These are phyloP conservation scores for Suillus placidus DNA, from an alignment of 768 basidiomycete species.

Conservation along the genomic window DNA sequence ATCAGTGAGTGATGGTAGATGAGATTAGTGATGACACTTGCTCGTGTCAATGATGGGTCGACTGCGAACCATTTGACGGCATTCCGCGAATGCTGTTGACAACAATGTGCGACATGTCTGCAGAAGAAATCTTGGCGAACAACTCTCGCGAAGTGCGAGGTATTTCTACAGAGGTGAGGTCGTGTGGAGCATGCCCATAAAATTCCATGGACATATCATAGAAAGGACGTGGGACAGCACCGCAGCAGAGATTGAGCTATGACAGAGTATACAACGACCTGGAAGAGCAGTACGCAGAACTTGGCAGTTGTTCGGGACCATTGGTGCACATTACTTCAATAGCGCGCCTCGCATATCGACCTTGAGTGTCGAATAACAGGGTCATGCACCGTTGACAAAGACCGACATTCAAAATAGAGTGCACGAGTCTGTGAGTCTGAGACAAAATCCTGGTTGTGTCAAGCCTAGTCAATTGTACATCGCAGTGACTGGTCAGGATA, in stretches of 20 bases:
- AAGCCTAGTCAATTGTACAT: too few relatives aligned
- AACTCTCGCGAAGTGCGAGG: constrained; percentile 51
- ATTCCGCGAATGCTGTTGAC: constrained; percentile 64
- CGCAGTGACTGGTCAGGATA: too few relatives aligned
- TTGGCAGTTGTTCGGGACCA: too few relatives aligned
- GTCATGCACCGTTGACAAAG: not conserved
- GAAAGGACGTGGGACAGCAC: constrained; percentile 25
- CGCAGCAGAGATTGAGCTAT: too few relatives aligned
- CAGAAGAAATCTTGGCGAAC: constrained; percentile 52
- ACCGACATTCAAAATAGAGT: not conserved
- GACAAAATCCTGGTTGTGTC: not conserved
- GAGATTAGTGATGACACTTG: constrained; percentile 37
- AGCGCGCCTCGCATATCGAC: too few relatives aligned
- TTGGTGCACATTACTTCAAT: too few relatives aligned
- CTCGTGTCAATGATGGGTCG: constrained; percentile 68
- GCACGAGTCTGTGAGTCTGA: not conserved
- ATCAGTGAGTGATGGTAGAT: not conserved
- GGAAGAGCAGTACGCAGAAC: too few relatives aligned
- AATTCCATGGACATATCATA: constrained; percentile 43
- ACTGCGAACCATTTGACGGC: constrained; percentile 54
- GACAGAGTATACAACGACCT: too few relatives aligned
- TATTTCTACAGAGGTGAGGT: constrained; percentile 39
- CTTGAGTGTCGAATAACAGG: too few relatives aligned
- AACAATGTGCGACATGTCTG: constrained; percentile 43
- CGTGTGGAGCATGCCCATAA: constrained; percentile 2